These are phyloP conservation scores for Phialophora tarda DNA, from an alignment of 2,329 filamentous ascomycete species.

Conservation along the genomic window DNA sequence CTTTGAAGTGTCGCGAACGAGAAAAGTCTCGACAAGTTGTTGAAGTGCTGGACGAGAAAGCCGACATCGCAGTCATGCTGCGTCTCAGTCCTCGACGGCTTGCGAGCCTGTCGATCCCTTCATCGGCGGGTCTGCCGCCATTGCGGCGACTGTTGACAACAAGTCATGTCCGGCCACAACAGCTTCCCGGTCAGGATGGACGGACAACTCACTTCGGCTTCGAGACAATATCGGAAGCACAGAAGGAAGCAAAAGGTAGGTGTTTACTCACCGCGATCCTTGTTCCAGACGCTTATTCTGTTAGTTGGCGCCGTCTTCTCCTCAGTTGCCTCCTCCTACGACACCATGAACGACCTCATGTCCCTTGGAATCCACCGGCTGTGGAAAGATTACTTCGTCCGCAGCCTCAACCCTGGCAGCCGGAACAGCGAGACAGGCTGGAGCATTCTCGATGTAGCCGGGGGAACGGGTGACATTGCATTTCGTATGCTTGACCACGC, in stretches of 20 bases:
- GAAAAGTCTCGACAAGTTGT: neutral
- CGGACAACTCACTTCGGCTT: constrained; percentile 89
- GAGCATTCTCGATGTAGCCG: constrained; percentile 91
- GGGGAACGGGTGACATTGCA: constrained; percentile 96
- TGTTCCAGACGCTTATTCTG: constrained; percentile 4
- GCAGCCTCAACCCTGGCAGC: constrained; percentile 81
- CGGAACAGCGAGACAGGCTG: constrained; percentile 57
- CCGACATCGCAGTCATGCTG: constrained; percentile 22
- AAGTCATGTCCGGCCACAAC: constrained; percentile 17
- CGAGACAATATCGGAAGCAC: constrained; percentile 77
- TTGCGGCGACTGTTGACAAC: constrained; percentile 20
- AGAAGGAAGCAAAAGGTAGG: constrained; percentile 73
- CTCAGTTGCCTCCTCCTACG: constrained; percentile 91
- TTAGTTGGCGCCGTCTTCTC: constrained; percentile 86
- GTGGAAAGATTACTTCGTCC: constrained; percentile 97
- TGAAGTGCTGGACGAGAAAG: neutral
- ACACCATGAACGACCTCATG: constrained; percentile 99
- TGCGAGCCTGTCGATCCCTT: constrained; percentile 3
- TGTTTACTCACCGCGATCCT: neutral
- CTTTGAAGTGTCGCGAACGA: neutral
- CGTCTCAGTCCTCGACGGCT: constrained; percentile 17
- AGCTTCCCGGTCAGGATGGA: constrained; percentile 48
- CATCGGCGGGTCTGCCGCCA: neutral
- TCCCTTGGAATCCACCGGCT: constrained; percentile 94
- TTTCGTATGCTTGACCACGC: constrained; percentile 94